phyloP scores from a whole-genome alignment of 257 asterid genomes.

The Rauvolfia tetraphylla region DNA sequence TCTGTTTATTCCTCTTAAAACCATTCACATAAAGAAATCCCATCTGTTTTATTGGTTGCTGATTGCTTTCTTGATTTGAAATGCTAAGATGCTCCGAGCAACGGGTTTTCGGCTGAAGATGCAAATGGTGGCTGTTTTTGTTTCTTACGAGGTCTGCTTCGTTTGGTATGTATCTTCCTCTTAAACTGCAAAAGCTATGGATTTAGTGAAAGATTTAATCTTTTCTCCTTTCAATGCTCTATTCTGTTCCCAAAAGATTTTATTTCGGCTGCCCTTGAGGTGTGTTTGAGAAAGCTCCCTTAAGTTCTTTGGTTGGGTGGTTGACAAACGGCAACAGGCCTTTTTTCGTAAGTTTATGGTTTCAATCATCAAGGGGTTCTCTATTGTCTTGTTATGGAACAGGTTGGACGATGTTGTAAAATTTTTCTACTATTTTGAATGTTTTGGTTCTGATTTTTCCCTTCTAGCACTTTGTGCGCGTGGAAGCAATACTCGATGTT shows the following conservation, averaged over 20 bases:
- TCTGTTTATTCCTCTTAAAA: slow-evolving; percentile 26
- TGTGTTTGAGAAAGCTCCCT: slow-evolving; percentile 17
- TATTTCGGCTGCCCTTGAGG: slow-evolving; percentile 20
- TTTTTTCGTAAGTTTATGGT: slow-evolving; percentile 12
- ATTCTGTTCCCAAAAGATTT: slow-evolving; percentile 9
- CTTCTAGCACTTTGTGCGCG: not conserved
- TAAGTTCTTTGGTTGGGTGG: slow-evolving; percentile 15
- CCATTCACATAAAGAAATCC: slow-evolving; percentile 28
- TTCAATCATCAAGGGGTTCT: slow-evolving; percentile 8
- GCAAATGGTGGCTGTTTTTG: slow-evolving; percentile 36
- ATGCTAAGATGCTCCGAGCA: slow-evolving; percentile 22
- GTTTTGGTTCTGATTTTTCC: slow-evolving; percentile 5
- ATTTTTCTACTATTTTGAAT: not conserved
- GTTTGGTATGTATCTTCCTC: slow-evolving; percentile 41
- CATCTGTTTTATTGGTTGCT: slow-evolving; percentile 28
- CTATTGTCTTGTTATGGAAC: not conserved
- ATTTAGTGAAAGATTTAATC: slow-evolving; percentile 29
- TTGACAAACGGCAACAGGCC: slow-evolving; percentile 8
- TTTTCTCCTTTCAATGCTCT: slow-evolving; percentile 17
- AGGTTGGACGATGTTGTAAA: slow-evolving; percentile 12
- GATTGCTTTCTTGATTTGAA: slow-evolving; percentile 21
- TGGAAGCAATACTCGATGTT: not conserved
- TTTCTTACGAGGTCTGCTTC: slow-evolving; percentile 40
- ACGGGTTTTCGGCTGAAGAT: slow-evolving; percentile 40
- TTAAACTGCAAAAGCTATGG: slow-evolving; percentile 2